Percentiles rank a stretch among this genome's conserved stretches.
phyloP scores from a whole-genome alignment of 1,284 basidiomycete genomes.

The Cystobasidium slooffiae region DNA sequence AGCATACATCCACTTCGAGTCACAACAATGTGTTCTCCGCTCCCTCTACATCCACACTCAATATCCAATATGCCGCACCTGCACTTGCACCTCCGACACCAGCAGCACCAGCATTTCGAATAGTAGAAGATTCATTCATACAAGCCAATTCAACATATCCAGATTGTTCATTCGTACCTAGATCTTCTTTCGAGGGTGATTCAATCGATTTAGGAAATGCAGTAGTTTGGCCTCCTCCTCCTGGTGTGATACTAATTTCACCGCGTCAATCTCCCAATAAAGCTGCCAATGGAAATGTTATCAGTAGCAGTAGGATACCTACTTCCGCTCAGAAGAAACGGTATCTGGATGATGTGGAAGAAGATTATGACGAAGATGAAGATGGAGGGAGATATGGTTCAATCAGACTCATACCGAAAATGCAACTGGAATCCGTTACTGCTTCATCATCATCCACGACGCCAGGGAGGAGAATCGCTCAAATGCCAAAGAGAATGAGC shows the following conservation, averaged over 20 bases:
- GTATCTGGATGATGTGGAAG: constrained; percentile 25
- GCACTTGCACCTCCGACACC: background rate
- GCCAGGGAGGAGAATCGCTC: constrained; percentile 21
- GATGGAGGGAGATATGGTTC: constrained; percentile 13
- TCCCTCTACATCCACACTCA: background rate
- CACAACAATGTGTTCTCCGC: background rate
- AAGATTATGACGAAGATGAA: constrained; percentile 24
- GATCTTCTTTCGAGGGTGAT: constrained; percentile 32
- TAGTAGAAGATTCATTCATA: constrained; percentile 34
- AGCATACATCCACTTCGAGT: background rate
- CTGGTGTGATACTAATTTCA: constrained; percentile 38
- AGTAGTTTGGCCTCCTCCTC: constrained; percentile 38
- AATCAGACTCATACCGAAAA: background rate
- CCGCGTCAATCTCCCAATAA: constrained; percentile 38
- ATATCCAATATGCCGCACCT: background rate
- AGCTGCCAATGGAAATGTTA: background rate
- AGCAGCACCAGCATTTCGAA: constrained; percentile 22
- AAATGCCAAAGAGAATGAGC: constrained; percentile 32
- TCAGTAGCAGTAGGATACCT: background rate
- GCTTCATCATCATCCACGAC: background rate
- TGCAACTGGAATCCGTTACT: constrained; percentile 6
- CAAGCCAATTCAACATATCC: constrained; percentile 13
- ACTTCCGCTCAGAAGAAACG: constrained; percentile 26
- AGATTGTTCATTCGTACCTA: constrained; percentile 28
- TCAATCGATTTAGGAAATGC: constrained; percentile 27